Evolutionary conservation across 2,329 filamentous ascomycete genomes (phyloP).

Genomic region (Paecilomyces sp.): DNA sequence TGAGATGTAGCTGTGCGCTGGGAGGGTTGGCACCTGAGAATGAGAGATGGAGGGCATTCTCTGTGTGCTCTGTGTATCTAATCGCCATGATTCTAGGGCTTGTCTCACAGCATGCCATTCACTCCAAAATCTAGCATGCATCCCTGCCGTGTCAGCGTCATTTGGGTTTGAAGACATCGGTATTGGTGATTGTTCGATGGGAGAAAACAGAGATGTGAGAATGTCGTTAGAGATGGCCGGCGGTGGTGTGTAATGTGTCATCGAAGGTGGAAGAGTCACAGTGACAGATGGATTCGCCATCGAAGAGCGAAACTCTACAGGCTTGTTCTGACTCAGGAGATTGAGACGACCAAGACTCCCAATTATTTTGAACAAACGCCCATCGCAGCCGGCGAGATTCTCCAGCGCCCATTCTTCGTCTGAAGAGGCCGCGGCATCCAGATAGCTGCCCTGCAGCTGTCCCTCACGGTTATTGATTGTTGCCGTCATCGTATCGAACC

Average conservation of each 20-base stretch:
- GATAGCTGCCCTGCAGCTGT: constrained; percentile 59
- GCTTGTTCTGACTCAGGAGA: constrained; percentile 64
- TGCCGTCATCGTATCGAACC: constrained; percentile 88
- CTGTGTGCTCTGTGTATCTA: constrained; percentile 41
- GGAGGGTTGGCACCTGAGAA: constrained; percentile 3
- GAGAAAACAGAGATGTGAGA: constrained; percentile 36
- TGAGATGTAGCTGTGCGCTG: constrained; percentile 18
- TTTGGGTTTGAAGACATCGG: constrained; percentile 17
- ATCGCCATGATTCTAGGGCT: constrained; percentile 74
- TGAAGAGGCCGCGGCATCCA: constrained; percentile 58
- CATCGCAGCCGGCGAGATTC: constrained; percentile 82
- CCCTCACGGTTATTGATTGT: constrained; percentile 88
- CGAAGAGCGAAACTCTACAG: constrained; percentile 21
- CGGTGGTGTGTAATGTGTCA: constrained; percentile 21
- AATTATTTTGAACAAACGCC: constrained; percentile 78
- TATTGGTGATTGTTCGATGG: constrained; percentile 22
- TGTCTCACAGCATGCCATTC: constrained; percentile 78
- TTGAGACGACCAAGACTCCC: constrained; percentile 78
- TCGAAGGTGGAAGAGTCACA: constrained; percentile 25
- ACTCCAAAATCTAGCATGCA: constrained; percentile 57
- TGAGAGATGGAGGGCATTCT: constrained; percentile 7
- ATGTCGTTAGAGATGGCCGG: constrained; percentile 10
- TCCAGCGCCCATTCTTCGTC: constrained; percentile 68
- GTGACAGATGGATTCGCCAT: constrained; percentile 17
- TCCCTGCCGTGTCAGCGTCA: not conserved